Conservation (phyloP, 257 asterid species). For the Primulina tabacum region DNA sequence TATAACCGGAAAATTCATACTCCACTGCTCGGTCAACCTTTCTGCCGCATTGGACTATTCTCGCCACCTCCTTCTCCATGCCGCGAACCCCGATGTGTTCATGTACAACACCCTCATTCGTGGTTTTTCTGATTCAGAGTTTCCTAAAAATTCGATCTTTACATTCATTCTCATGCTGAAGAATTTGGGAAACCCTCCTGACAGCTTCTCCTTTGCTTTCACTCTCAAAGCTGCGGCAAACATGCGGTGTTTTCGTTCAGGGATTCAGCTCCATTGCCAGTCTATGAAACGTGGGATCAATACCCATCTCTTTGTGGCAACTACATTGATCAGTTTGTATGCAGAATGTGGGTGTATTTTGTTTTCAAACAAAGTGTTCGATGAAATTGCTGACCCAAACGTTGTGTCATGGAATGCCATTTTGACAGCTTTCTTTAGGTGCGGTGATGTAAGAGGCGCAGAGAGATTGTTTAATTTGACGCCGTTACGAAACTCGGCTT, state of each 20-base stretch:
- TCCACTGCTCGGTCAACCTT: slow-evolving; percentile 58
- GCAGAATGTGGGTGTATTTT: slow-evolving; percentile 61
- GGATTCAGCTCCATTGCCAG: slow-evolving; percentile 78
- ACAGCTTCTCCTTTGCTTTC: slow-evolving; percentile 77
- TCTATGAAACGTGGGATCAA: slow-evolving; percentile 56
- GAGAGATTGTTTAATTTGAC: slow-evolving; percentile 48
- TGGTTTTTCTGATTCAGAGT: slow-evolving; percentile 61
- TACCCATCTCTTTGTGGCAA: slow-evolving; percentile 65
- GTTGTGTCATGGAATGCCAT: slow-evolving; percentile 80
- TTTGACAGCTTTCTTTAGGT: slow-evolving; percentile 61
- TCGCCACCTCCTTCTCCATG: slow-evolving; percentile 40
- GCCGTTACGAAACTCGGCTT: slow-evolving; percentile 55
- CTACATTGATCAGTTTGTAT: slow-evolving; percentile 81
- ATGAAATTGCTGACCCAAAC: slow-evolving; percentile 69
- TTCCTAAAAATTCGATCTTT: slow-evolving; percentile 46
- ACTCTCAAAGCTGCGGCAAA: slow-evolving; percentile 71
- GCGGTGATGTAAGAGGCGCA: slow-evolving; percentile 47
- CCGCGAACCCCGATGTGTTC: slow-evolving; percentile 65
- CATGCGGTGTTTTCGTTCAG: slow-evolving; percentile 45
- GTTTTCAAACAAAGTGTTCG: slow-evolving; percentile 51
- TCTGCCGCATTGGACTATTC: slow-evolving; percentile 57
- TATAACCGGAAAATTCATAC: slow-evolving; percentile 66
- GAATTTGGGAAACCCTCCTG: slow-evolving; percentile 35
- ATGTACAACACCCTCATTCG: slow-evolving; percentile 87
- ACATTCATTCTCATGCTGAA: slow-evolving; percentile 49